phyloP scores from a whole-genome alignment of 352 stramenopile genomes.

The Pythium biforme region DNA sequence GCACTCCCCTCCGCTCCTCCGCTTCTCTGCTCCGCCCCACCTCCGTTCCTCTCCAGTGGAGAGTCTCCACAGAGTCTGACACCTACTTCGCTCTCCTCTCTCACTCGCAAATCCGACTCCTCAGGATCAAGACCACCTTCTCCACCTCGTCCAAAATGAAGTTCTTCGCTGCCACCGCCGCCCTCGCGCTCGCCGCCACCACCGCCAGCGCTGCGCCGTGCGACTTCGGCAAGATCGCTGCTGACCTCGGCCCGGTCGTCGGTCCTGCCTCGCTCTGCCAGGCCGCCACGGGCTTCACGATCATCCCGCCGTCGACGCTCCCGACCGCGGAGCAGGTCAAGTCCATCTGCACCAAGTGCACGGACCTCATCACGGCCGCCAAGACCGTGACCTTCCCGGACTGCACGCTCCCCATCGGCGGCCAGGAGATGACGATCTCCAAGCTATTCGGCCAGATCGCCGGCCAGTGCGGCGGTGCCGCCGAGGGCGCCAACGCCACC shows the following conservation, averaged over 20 bases:
- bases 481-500: background rate
- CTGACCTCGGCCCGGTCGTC: slow-evolving; percentile 9
- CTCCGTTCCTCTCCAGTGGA: no score
- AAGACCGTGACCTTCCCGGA: slow-evolving; percentile 12
- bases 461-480: slow-evolving; percentile 7
- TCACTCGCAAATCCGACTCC: slow-evolving; percentile 18
- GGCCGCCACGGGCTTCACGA: slow-evolving; percentile 7
- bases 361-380: slow-evolving; percentile 8
- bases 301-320: slow-evolving; percentile 3
- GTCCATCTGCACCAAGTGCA: slow-evolving; percentile 20
- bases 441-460: slow-evolving; percentile 14
- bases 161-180: slow-evolving; percentile 14
- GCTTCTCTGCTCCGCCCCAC: background rate
- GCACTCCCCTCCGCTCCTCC: background rate
- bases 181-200: slow-evolving; percentile 10
- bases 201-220: slow-evolving; percentile 11
- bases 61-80: background rate
- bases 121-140: background rate
- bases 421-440: background rate
- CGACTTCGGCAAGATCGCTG: slow-evolving; percentile 13
- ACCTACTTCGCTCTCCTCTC: background rate
- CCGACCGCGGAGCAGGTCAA: slow-evolving; percentile 13
- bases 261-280: slow-evolving; percentile 19
- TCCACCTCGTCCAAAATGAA: slow-evolving; percentile 19
- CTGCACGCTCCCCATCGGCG: slow-evolving; percentile 14